phyloP scores from a whole-genome alignment of 352 stramenopile species.

The Phytophthora tentaculata region DNA sequence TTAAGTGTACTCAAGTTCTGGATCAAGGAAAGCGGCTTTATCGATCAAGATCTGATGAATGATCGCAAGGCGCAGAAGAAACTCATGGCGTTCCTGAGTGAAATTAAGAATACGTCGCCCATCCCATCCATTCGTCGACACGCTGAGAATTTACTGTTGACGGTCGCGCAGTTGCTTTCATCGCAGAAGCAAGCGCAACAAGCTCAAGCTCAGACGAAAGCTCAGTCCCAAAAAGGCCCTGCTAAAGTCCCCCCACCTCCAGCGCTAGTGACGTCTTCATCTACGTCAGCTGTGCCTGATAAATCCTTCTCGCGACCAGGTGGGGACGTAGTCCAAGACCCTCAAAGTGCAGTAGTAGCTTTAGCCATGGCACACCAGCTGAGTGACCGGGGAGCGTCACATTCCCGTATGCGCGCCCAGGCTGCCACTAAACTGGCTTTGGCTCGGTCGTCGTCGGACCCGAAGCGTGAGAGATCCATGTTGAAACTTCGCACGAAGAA shows the following conservation, averaged over 20 bases:
- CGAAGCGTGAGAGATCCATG: slow-evolving; percentile 72
- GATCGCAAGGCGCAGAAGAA: slow-evolving; percentile 82
- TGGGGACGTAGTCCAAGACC: slow-evolving; percentile 24
- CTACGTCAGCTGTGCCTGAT: slow-evolving; percentile 35
- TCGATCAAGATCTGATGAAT: slow-evolving; percentile 72
- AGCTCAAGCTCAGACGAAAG: slow-evolving; percentile 23
- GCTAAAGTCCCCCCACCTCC: slow-evolving; percentile 28
- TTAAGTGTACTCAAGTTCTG: slow-evolving; percentile 89
- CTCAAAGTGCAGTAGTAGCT: slow-evolving; percentile 33
- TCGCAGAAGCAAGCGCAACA: slow-evolving; percentile 50
- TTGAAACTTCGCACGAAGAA: slow-evolving; percentile 69
- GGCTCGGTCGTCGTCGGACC: slow-evolving; percentile 74
- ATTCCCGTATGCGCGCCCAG: slow-evolving; percentile 49
- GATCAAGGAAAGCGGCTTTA: slow-evolving; percentile 89
- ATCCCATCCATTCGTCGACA: slow-evolving; percentile 80
- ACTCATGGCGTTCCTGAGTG: slow-evolving; percentile 69
- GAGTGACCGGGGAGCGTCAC: slow-evolving; percentile 38
- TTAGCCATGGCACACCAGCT: slow-evolving; percentile 36
- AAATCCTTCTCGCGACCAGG: slow-evolving; percentile 15
- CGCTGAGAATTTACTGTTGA: slow-evolving; percentile 71
- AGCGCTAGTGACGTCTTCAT: slow-evolving; percentile 38
- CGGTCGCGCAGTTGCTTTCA: slow-evolving; percentile 67
- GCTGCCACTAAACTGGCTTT: slow-evolving; percentile 73
- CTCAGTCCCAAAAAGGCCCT: slow-evolving; percentile 22
- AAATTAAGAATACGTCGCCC: slow-evolving; percentile 80